Base-by-base conservation (phyloP, 176 grass and related monocot genomes). In the Avena insularis region DNA sequence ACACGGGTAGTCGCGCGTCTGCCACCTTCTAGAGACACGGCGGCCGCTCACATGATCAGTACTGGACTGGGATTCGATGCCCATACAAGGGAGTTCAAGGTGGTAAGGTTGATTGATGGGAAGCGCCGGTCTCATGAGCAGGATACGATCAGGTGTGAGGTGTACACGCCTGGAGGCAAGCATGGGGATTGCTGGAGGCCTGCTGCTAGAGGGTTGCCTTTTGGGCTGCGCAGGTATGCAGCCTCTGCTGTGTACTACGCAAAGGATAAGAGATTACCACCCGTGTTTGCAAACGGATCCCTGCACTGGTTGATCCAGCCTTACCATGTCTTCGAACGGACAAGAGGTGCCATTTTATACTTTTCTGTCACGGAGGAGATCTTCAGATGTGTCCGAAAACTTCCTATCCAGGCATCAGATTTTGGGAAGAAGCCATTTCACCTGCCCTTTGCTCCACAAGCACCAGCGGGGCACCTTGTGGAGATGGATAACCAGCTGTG, bases 41-140 rank as follows among this genome's bases (percentile, higher is more conserved):
- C 4, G 19, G 23, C 23, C 4, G 60, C 60, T 1, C 2, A 2
- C 5, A 27, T 9, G 11, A 56, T 36, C 3, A 77, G 56, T 9
- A 71, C 79, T 13, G 79, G 86, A 16, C 70, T 88, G 12, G 78
- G 67, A 7, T 87, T 87, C 19, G 85, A 87, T 62, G 19, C 43
- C 2, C 25, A 8, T 25, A 63, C 12, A 0, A 73, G 35, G 55
- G 47, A 74, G 23, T 38, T 53, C 56, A 87, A 81, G 55, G 77
- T 81, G 25, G 85, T 82, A 70, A 74, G 86, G 56, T 12, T 82
- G 7, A 65, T 87, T 2, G 0, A 10, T 20, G 45, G 66, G 17
- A 56, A 27, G 10, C 21, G 60, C 60, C 60, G 0, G n/a, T 12
- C 0, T 27, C 2, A 2, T 57, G 36, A 59, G 10, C 3, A 61